phyloP scores from a whole-genome alignment of 1,284 basidiomycete species.

The Mycena sp. region DNA sequence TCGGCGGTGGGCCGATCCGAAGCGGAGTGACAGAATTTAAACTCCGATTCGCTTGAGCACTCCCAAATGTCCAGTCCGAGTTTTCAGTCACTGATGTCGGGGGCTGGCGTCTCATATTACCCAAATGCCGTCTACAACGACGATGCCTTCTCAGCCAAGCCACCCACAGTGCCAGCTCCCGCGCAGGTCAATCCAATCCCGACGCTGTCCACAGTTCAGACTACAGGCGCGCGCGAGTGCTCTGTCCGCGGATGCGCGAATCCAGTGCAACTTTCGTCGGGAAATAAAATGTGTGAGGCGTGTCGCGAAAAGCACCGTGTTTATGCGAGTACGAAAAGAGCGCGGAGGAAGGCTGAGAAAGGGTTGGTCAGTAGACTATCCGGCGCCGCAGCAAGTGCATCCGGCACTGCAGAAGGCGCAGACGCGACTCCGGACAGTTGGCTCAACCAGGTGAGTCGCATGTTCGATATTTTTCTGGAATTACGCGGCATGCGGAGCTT shows the following conservation, averaged over 20 bases:
- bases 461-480: background rate
- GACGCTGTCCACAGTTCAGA: background rate
- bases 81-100: no score
- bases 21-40: no score
- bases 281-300: constrained; percentile 61
- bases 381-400: background rate
- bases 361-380: constrained; percentile 30
- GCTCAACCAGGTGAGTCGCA: background rate
- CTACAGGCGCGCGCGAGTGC: constrained; percentile 33
- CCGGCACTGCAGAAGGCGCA: background rate
- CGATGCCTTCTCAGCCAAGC: background rate
- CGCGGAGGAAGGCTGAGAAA: constrained; percentile 62
- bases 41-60: no score
- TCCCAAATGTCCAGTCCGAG: no score
- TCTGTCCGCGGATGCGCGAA: constrained; percentile 47
- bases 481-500: no score
- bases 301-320: constrained; percentile 61
- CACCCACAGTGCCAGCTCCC: background rate
- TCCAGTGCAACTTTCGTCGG: constrained; percentile 19
- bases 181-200: background rate
- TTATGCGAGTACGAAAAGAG: constrained; percentile 62
- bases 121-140: constrained; percentile 1
- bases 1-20: no score
- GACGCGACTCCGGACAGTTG: background rate
- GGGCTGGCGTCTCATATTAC: constrained; percentile 1